phyloP scores from a whole-genome alignment of 352 stramenopile species.

The Phytophthora idaei region DNA sequence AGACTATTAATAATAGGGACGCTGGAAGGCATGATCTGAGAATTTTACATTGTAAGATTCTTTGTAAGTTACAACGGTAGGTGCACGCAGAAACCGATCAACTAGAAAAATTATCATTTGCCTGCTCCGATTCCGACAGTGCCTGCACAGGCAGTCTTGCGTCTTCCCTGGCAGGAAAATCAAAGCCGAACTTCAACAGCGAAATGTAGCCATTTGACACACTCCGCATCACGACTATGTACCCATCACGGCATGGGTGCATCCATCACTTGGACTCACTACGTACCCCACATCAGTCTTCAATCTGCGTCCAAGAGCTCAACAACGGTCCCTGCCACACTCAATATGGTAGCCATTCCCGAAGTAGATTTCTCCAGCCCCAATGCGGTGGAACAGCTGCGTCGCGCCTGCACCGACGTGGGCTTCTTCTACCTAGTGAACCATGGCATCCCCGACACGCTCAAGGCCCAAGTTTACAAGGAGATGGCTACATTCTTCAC shows the following conservation, averaged over 20 bases:
- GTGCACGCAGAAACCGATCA: no score
- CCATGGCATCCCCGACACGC: slow-evolving; percentile 44
- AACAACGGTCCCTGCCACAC: not conserved
- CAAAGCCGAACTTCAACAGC: no score
- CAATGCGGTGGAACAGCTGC: slow-evolving; percentile 50
- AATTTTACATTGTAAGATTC: no score
- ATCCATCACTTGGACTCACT: no score
- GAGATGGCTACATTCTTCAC: slow-evolving; percentile 70
- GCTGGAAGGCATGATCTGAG: no score
- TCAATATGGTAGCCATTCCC: slow-evolving; percentile 33
- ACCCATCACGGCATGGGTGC: no score
- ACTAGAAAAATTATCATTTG: no score
- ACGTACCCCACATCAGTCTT: not conserved
- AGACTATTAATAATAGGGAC: no score
- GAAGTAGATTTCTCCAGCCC: slow-evolving; percentile 58
- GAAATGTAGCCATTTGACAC: not conserved
- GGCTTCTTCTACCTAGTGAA: slow-evolving; percentile 78
- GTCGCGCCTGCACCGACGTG: slow-evolving; percentile 56
- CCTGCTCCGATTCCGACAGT: no score
- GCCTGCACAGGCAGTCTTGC: no score
- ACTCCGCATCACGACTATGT: not conserved
- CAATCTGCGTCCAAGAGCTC: not conserved
- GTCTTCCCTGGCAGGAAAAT: no score
- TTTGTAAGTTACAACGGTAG: no score
- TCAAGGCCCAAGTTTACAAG: slow-evolving; percentile 55